Base-by-base conservation (phyloP, 768 basidiomycete species). In the Tulasnella sp. region DNA sequence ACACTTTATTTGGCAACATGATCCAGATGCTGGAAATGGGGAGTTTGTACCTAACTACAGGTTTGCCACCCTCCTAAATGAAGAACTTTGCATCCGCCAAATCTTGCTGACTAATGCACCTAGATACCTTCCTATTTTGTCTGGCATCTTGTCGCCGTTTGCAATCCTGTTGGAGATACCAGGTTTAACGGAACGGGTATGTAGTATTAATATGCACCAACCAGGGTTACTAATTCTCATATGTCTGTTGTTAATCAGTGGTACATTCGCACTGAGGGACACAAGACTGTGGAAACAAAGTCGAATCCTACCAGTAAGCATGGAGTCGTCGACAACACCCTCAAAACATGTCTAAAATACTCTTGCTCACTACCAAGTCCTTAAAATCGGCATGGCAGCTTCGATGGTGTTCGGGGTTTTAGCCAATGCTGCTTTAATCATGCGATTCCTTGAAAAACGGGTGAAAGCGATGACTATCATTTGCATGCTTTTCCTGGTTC, bases 91-190 rank as follows among this genome's bases (percentile, higher is more conserved):
- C n/a, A n/a, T n/a, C n/a, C n/a, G n/a, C n/a, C n/a, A n/a, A n/a
- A n/a, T n/a, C n/a, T n/a, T n/a, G n/a, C n/a, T n/a, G n/a, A n/a
- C n/a, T n/a, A n/a, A n/a, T n/a, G n/a, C n/a, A n/a, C n/a, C n/a
- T n/a, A n/a, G 55, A 15, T 53, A 53, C 22, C 29, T 53, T 13
- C 57, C 57, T 9, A 56, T 58, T 25, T 15, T 56, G 9, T 48
- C 56, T 8, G 57, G 56, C 10, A 31, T 53, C 19, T 13, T 58
- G 3, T 28, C 48, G 19, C 63, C 62, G 0, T 85, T 90, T 58
- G 75, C 80, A 15, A 82, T 88, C 43, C 70, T 90, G n/a, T 69
- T 89, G 27, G 81, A 83, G 58, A 83, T 90, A 25, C 87, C 87
- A 0, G 81, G 82, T 13, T 64, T 88, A 9, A 88, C 83, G 1